A percentile compares a stretch with the other conserved stretches of the same genome.
These are phyloP conservation scores for Sphagnum fallax DNA, from an alignment of 228 moss, liverwort and hornwort species.

Conservation along the genomic window DNA sequence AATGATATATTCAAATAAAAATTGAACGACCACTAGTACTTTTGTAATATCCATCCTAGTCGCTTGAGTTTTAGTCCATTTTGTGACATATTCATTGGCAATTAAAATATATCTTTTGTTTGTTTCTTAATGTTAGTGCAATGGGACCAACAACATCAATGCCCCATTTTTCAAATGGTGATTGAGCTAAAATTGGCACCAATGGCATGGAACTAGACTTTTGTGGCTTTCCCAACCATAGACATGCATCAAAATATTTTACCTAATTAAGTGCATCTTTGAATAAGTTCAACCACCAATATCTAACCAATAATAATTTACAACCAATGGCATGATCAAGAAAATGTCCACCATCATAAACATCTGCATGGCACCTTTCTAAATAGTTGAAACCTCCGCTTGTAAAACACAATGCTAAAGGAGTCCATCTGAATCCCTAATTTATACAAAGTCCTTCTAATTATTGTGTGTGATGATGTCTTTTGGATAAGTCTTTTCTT, in stretches of 20 bases:
- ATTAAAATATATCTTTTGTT: background rate
- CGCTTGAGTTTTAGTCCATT: slow-evolving; percentile 2
- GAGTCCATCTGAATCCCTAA: background rate
- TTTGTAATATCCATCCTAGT: background rate
- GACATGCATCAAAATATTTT: background rate
- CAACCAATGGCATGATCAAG: background rate
- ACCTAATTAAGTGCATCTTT: background rate
- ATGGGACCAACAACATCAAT: slow-evolving; percentile 10
- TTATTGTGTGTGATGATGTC: background rate
- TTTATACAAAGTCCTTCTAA: background rate
- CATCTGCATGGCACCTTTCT: background rate
- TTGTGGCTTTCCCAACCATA: background rate
- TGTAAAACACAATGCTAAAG: background rate
- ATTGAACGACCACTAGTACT: background rate
- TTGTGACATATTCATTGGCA: slow-evolving; percentile 5
- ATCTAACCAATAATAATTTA: background rate
- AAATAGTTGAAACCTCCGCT: slow-evolving; percentile 1
- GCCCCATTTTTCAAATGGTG: slow-evolving; percentile 9
- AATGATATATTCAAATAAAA: too few relatives aligned
- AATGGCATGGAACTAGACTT: background rate
- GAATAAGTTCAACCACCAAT: slow-evolving; percentile 14
- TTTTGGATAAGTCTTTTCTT: background rate
- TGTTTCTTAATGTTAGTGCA: background rate
- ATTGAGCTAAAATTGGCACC: background rate
- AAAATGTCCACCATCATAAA: slow-evolving; percentile 2